phyloP scores from a whole-genome alignment of 2,329 filamentous ascomycete genomes.

The Elsinoe perseae region DNA sequence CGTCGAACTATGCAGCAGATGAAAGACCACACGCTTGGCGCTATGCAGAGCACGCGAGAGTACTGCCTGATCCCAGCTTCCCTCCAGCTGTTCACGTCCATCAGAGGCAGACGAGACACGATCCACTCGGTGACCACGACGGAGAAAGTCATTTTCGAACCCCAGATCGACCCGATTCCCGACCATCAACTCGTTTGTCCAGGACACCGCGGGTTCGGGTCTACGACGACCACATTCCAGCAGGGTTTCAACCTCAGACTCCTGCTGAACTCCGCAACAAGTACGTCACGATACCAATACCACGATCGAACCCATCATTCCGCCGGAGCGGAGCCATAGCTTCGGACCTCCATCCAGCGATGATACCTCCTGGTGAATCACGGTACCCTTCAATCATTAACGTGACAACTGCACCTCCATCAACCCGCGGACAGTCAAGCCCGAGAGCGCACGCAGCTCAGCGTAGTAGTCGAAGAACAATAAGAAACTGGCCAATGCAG shows the following conservation, averaged over 20 bases:
- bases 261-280: slow-evolving; percentile 27
- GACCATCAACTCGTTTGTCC: not conserved
- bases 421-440: not conserved
- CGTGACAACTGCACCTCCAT: not conserved
- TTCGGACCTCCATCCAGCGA: not conserved
- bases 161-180: too few relatives aligned
- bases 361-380: slow-evolving; percentile 14
- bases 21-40: not conserved
- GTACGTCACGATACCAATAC: slow-evolving; percentile 19
- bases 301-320: not conserved
- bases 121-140: not conserved
- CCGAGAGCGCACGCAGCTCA: not conserved
- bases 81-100: not conserved
- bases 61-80: not conserved
- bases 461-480: not conserved
- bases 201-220: slow-evolving; percentile 23
- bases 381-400: not conserved
- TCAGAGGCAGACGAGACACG: not conserved
- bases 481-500: not conserved
- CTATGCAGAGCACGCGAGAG: not conserved
- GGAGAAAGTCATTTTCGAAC: too few relatives aligned
- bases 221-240: slow-evolving; percentile 27
- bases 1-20: not conserved
- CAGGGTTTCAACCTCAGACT: slow-evolving; percentile 28
- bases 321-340: not conserved